A percentile compares a stretch with the other conserved stretches of the same genome.
These are phyloP conservation scores for Ophidiomyces ophidiicola DNA, from an alignment of 2,329 filamentous ascomycete genomes.

Conservation along the genomic window DNA sequence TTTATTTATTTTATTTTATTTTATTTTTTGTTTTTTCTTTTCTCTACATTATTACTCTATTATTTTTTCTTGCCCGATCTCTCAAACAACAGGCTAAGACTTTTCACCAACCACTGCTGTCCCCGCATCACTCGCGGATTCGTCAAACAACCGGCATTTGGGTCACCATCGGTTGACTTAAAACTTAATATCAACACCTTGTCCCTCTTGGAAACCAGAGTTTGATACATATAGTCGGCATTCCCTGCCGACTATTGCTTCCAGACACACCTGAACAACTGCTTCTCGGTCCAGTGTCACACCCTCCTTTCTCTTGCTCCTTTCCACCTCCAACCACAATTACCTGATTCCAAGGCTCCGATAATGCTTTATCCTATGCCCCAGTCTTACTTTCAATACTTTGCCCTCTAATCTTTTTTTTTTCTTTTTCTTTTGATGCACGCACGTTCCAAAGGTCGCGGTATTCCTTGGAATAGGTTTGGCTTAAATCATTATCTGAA, in stretches of 20 bases:
- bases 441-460: too few species aligned
- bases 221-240: slow-evolving; percentile 11
- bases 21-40: slow-evolving; percentile 2
- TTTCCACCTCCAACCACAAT: slow-evolving; percentile 5
- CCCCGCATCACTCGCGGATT: slow-evolving; percentile 9
- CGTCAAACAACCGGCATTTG: slow-evolving; percentile 9
- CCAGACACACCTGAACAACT: slow-evolving; percentile 7
- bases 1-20: slow-evolving; percentile 3
- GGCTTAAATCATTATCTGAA: slow-evolving; percentile 2
- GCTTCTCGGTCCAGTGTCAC: slow-evolving; percentile 7
- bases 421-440: too few species aligned
- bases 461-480: background rate
- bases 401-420: background rate
- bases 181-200: slow-evolving; percentile 10
- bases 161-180: slow-evolving; percentile 6
- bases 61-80: background rate
- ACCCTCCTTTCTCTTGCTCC: background rate
- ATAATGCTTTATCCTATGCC: slow-evolving; percentile 4
- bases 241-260: slow-evolving; percentile 9
- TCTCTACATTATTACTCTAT: background rate
- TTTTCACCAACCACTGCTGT: slow-evolving; percentile 4
- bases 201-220: slow-evolving; percentile 2
- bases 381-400: background rate
- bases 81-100: too few species aligned
- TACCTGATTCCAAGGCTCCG: background rate